Conservation (phyloP, 2,329 filamentous ascomycete genomes). For the Aureobasidium sp. region DNA sequence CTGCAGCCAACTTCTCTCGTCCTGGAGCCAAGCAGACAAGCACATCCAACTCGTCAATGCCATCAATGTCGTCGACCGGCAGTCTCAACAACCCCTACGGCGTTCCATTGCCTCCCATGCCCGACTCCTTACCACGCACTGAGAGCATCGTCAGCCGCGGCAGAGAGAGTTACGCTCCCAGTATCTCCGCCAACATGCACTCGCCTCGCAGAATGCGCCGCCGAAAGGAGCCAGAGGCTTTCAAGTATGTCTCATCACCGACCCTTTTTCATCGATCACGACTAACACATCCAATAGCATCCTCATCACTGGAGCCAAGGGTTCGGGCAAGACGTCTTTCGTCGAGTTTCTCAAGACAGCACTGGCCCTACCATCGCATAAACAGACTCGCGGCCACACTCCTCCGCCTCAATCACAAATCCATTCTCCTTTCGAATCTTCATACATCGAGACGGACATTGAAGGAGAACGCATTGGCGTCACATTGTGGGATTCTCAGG, state of each 20-base stretch:
- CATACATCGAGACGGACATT: constrained; percentile 91
- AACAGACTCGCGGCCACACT: constrained; percentile 40
- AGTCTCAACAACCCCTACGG: constrained; percentile 19
- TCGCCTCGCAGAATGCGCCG: constrained; percentile 84
- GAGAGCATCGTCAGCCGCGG: constrained; percentile 97
- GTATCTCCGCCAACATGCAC: constrained; percentile 82
- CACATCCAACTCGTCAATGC: background rate
- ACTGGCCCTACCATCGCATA: constrained; percentile 72
- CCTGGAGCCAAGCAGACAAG: constrained; percentile 13
- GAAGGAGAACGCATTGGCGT: constrained; percentile 85
- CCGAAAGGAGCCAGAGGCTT: constrained; percentile 93
- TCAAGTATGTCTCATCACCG: constrained; percentile 66
- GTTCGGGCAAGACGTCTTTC: constrained; percentile 91
- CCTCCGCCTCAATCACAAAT: background rate
- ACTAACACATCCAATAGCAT: constrained; percentile 49
- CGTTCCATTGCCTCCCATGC: constrained; percentile 20
- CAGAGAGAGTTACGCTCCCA: constrained; percentile 92
- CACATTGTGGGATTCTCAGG: constrained; percentile 94
- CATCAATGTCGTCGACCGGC: constrained; percentile 10
- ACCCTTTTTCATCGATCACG: background rate
- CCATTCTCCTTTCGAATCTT: constrained; percentile 61
- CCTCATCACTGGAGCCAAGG: constrained; percentile 78
- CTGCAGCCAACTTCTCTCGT: constrained; percentile 32
- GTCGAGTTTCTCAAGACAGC: constrained; percentile 89
- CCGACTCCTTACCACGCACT: constrained; percentile 47